phyloP scores from a whole-genome alignment of 441 rosid genomes.

The Jatropha podagrica region DNA sequence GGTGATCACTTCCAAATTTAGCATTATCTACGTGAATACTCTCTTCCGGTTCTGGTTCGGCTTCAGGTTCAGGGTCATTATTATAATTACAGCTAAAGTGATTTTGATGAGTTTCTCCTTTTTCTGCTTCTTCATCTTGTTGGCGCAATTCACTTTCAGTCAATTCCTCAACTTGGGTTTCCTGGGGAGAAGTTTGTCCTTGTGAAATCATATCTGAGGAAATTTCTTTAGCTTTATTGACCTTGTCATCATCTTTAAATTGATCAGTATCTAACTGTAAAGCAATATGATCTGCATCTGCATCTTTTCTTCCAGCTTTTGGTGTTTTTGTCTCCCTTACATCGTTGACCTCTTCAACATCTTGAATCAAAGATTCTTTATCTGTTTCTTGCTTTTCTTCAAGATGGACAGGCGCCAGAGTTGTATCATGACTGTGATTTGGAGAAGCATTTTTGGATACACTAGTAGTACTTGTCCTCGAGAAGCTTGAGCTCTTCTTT shows the following conservation, averaged over 20 bases:
- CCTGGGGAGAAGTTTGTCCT: slow-evolving; percentile 11
- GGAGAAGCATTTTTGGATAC: slow-evolving; percentile 18
- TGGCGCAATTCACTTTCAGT: slow-evolving; percentile 14
- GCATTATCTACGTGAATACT: slow-evolving; percentile 17
- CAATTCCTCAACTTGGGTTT: slow-evolving; percentile 2
- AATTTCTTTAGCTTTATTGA: not conserved
- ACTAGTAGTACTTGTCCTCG: not conserved
- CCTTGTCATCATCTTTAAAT: slow-evolving; percentile 19
- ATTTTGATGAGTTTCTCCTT: slow-evolving; percentile 8
- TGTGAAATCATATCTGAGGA: slow-evolving; percentile 11
- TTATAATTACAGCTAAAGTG: not conserved
- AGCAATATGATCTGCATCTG: not conserved
- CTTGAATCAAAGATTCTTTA: slow-evolving; percentile 19
- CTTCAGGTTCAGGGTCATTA: too few species aligned
- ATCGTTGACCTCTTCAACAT: slow-evolving; percentile 20
- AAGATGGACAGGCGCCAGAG: not conserved
- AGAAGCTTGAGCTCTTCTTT: slow-evolving; percentile 14
- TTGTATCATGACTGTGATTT: slow-evolving; percentile 4
- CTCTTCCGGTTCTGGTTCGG: slow-evolving; percentile 16
- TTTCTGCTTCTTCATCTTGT: slow-evolving; percentile 11
- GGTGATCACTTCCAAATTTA: slow-evolving; percentile 27
- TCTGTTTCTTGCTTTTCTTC: slow-evolving; percentile 24
- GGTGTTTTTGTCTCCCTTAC: slow-evolving; percentile 10
- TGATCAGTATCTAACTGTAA: not conserved
- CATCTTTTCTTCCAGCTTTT: slow-evolving; percentile 12